Percentiles rank a stretch among this genome's conserved stretches.
Evolutionary conservation across 805 yeast genomes (phyloP).

Genomic region (Yarrowia phangngaensis): DNA sequence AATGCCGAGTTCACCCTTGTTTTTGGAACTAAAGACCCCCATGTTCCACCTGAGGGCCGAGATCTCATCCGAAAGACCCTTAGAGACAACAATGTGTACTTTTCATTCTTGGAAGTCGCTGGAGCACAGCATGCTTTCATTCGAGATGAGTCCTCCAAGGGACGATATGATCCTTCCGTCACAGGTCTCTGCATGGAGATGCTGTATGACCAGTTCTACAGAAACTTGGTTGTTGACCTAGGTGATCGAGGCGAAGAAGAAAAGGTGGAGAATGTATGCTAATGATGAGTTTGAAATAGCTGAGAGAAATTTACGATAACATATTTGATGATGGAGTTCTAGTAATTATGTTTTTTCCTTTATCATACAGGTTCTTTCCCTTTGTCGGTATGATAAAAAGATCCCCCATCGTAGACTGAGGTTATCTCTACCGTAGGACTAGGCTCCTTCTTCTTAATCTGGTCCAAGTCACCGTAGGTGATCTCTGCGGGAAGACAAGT

Average conservation of each 20-base stretch:
- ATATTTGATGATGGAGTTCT: too few relatives aligned
- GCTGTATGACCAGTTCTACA: constrained; percentile 64
- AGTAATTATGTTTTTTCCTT: too few relatives aligned
- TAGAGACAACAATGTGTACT: constrained; percentile 55
- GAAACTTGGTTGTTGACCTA: constrained; percentile 60
- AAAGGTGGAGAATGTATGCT: constrained; percentile 60
- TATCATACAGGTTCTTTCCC: too few relatives aligned
- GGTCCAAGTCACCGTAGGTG: too few relatives aligned
- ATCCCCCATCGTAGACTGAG: too few relatives aligned
- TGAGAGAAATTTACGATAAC: not conserved
- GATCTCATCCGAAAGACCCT: constrained; percentile 62
- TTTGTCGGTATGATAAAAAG: too few relatives aligned
- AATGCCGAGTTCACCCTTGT: constrained; percentile 56
- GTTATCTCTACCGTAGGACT: too few relatives aligned
- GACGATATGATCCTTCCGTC: constrained; percentile 76
- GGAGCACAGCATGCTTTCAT: constrained; percentile 84
- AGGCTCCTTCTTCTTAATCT: too few relatives aligned
- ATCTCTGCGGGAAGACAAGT: too few relatives aligned
- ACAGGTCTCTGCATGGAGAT: constrained; percentile 65
- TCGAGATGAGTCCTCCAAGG: constrained; percentile 73
- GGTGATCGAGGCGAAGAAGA: constrained; percentile 55
- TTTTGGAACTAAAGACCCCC: constrained; percentile 75
- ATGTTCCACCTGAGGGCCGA: constrained; percentile 74
- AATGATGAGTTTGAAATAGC: not conserved
- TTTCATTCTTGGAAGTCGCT: constrained; percentile 68